Percentiles rank a stretch among this genome's conserved stretches.
Conservation (phyloP, 306 rosid genomes). For the Prunus salicina region DNA sequence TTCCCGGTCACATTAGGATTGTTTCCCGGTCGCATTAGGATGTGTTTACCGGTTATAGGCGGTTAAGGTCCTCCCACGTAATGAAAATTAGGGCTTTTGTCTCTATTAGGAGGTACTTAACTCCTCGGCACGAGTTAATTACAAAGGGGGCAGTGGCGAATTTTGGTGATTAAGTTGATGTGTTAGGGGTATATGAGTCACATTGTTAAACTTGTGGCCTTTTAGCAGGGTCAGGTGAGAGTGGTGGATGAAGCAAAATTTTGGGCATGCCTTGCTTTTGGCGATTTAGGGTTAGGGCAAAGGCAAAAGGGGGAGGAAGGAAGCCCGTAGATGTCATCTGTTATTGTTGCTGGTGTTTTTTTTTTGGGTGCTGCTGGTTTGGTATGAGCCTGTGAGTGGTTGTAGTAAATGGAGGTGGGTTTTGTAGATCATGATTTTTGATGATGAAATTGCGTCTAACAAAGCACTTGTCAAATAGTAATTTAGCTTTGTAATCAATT, state of each 20-base stretch:
- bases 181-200: slow-evolving; percentile 22
- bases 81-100: slow-evolving; percentile 14
- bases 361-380: slow-evolving; percentile 15
- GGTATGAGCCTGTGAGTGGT: slow-evolving; percentile 15
- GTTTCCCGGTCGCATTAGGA: slow-evolving; percentile 37
- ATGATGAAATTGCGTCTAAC: slow-evolving; percentile 47
- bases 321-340: not conserved
- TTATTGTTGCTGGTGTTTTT: not conserved
- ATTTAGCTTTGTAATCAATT: not conserved
- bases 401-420: slow-evolving; percentile 20
- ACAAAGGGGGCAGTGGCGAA: slow-evolving; percentile 9
- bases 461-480: slow-evolving; percentile 13
- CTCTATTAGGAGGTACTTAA: not conserved
- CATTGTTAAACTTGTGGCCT: not conserved
- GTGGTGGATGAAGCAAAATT: slow-evolving; percentile 9
- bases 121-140: not conserved
- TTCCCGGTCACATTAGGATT: slow-evolving; percentile 38
- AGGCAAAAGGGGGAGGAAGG: not conserved
- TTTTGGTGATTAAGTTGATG: slow-evolving; percentile 7
- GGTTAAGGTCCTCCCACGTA: slow-evolving; percentile 23
- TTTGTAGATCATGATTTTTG: slow-evolving; percentile 16
- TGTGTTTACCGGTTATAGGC: slow-evolving; percentile 49
- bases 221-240: not conserved
- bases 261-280: not conserved
- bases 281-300: slow-evolving; percentile 35